Evolutionary conservation across 768 basidiomycete genomes (phyloP).

Genomic region (Termitomyces sp.): DNA sequence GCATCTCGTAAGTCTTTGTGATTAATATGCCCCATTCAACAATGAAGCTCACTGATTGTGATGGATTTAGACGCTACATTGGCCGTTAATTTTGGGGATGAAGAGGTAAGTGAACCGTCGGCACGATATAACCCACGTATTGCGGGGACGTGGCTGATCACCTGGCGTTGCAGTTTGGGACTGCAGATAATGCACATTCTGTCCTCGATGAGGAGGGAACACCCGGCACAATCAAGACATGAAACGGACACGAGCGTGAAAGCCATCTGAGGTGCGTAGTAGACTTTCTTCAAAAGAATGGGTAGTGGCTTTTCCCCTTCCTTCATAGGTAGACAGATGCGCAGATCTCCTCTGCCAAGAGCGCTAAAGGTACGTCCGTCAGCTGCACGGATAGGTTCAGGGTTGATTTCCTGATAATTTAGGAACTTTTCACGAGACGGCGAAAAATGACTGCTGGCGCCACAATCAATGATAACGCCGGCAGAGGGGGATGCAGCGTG

Average conservation of each 20-base stretch:
- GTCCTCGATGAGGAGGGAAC: constrained; percentile 10
- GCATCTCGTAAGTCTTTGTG: too few species aligned
- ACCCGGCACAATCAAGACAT: constrained; percentile 15
- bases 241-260: constrained; percentile 25
- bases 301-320: not conserved
- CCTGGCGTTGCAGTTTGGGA: constrained; percentile 2
- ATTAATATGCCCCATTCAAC: too few species aligned
- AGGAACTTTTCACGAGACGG: not conserved
- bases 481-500: not conserved
- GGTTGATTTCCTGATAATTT: not conserved
- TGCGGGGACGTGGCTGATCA: constrained; percentile 20
- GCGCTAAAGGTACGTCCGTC: not conserved
- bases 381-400: not conserved
- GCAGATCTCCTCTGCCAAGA: constrained; percentile 1
- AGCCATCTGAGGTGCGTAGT: constrained; percentile 9
- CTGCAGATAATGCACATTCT: constrained; percentile 21
- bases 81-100: constrained; percentile 3
- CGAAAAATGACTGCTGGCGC: not conserved
- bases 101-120: not conserved
- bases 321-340: constrained; percentile 14
- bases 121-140: constrained; percentile 25
- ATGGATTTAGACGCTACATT: constrained; percentile 8
- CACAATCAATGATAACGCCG: too few species aligned
- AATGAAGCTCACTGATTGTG: constrained; percentile 30
- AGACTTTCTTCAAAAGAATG: constrained; percentile 16